phyloP scores from a whole-genome alignment of 768 basidiomycete genomes.

The Cystobasidium tubakii region DNA sequence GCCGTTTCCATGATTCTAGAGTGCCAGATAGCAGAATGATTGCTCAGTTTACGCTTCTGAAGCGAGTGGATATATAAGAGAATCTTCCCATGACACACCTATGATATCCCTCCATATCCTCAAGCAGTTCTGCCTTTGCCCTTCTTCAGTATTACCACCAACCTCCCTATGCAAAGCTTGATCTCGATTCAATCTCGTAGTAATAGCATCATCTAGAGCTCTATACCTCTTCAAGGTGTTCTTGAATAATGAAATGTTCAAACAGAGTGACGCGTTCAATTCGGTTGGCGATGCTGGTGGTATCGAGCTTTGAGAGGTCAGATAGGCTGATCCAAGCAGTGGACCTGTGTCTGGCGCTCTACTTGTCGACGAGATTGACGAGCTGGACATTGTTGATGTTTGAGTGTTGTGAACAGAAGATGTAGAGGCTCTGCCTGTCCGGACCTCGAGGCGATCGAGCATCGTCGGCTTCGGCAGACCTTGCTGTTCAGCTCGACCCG shows the following conservation, averaged over 20 bases:
- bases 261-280: constrained; percentile 5
- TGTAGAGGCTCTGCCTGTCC: no score
- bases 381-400: not conserved
- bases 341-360: constrained; percentile 11
- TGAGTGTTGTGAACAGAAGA: not conserved
- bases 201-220: constrained; percentile 30
- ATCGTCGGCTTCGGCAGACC: no score
- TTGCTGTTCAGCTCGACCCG: no score
- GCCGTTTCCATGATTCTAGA: constrained; percentile 26
- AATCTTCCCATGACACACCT: constrained; percentile 1
- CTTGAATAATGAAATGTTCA: constrained; percentile 33
- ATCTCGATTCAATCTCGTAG: constrained; percentile 30
- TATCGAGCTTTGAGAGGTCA: constrained; percentile 5
- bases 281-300: constrained; percentile 31
- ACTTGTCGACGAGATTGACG: not conserved
- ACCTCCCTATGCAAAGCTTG: constrained; percentile 18
- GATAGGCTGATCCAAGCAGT: constrained; percentile 28
- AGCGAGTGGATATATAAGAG: not conserved
- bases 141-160: constrained; percentile 13
- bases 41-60: not conserved
- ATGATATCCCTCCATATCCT: constrained; percentile 30
- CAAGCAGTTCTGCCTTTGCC: constrained; percentile 4
- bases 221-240: constrained; percentile 27
- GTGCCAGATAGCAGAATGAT: not conserved
- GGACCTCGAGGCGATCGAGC: no score